A percentile compares a stretch with the other conserved stretches of the same genome.
phyloP scores from a whole-genome alignment of 2,329 filamentous ascomycete species.

The Blumeria hordei region DNA sequence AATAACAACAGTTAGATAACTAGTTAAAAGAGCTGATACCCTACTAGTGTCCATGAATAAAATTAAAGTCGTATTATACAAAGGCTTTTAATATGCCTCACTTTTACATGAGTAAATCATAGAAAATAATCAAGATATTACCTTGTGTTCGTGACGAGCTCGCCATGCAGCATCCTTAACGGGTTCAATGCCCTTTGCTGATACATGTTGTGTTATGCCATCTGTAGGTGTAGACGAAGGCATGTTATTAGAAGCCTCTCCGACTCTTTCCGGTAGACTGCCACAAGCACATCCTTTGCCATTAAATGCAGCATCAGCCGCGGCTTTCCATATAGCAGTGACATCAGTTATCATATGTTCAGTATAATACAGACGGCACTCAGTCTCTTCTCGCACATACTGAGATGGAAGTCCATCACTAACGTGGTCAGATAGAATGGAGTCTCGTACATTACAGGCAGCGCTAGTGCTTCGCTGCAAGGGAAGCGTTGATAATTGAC shows the following conservation, averaged over 20 bases:
- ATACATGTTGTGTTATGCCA: background rate
- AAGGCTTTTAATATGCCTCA: too few relatives aligned
- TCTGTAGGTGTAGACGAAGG: conserved; percentile 3
- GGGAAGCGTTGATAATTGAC: conserved; percentile 6
- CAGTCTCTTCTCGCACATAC: conserved; percentile 34
- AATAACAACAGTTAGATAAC: too few relatives aligned
- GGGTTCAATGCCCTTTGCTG: background rate
- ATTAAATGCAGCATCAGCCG: conserved; percentile 18
- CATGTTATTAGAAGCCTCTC: background rate
- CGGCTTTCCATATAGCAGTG: conserved; percentile 25
- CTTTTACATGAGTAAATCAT: too few relatives aligned
- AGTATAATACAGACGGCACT: conserved; percentile 37
- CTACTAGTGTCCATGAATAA: too few relatives aligned
- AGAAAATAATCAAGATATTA: conserved; percentile 2
- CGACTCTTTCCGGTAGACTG: conserved; percentile 3
- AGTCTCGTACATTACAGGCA: conserved; percentile 21
- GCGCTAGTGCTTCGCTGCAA: conserved; percentile 11
- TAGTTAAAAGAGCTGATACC: too few relatives aligned
- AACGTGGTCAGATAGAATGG: conserved; percentile 12
- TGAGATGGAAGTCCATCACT: conserved; percentile 24
- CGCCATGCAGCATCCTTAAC: conserved; percentile 2
- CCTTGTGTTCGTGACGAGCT: conserved; percentile 5
- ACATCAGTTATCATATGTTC: conserved; percentile 25
- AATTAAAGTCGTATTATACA: too few relatives aligned
- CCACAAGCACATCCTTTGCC: conserved; percentile 16